phyloP scores from a whole-genome alignment of 2,329 filamentous ascomycete species.

The Fusarium sp. region DNA sequence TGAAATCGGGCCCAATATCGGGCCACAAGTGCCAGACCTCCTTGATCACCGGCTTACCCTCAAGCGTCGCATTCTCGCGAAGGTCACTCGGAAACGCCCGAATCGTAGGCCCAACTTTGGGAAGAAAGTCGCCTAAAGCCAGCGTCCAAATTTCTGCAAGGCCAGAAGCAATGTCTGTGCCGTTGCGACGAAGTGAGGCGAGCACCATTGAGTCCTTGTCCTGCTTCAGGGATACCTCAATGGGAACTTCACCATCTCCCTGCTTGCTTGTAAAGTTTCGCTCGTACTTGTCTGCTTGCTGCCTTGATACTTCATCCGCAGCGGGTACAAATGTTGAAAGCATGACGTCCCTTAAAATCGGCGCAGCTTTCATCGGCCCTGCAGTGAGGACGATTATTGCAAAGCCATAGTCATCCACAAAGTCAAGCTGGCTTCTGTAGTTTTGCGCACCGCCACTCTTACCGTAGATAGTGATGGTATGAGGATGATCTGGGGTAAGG shows the following conservation, averaged over 20 bases:
- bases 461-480: slow-evolving; percentile 52
- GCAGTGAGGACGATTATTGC: slow-evolving; percentile 52
- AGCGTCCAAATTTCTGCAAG: slow-evolving; percentile 44
- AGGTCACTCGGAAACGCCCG: slow-evolving; percentile 49
- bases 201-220: slow-evolving; percentile 48
- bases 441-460: slow-evolving; percentile 55
- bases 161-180: slow-evolving; percentile 36
- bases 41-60: slow-evolving; percentile 22
- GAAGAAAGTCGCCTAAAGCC: slow-evolving; percentile 44
- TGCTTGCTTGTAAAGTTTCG: slow-evolving; percentile 19
- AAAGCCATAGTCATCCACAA: slow-evolving; percentile 56
- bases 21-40: slow-evolving; percentile 53
- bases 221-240: slow-evolving; percentile 41
- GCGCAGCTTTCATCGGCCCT: slow-evolving; percentile 49
- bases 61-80: slow-evolving; percentile 12
- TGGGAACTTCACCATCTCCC: background rate
- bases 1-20: slow-evolving; percentile 15
- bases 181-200: slow-evolving; percentile 41
- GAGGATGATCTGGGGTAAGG: slow-evolving; percentile 48
- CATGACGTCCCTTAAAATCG: slow-evolving; percentile 48
- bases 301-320: slow-evolving; percentile 48
- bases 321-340: slow-evolving; percentile 49
- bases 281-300: slow-evolving; percentile 46
- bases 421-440: slow-evolving; percentile 54
- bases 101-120: slow-evolving; percentile 33